Evolutionary conservation across 2,329 filamentous ascomycete genomes (phyloP).

Genomic region (Truncatella angustata): DNA sequence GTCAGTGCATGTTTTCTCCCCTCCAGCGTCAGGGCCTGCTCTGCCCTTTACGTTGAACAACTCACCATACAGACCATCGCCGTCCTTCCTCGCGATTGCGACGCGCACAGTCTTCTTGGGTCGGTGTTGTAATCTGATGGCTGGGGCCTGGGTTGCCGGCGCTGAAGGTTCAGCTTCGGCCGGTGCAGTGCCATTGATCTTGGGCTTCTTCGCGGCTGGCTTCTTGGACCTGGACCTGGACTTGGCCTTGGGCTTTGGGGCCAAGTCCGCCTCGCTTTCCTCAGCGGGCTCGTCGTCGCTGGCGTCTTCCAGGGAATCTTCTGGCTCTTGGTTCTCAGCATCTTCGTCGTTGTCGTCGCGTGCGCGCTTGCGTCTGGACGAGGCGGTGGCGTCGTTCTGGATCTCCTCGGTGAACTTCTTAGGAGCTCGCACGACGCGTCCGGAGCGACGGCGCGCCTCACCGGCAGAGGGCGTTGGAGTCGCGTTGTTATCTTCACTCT

Average conservation of each 20-base stretch:
- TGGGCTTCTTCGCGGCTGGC: conserved; percentile 62
- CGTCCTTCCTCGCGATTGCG: conserved; percentile 48
- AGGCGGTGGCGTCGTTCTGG: conserved; percentile 32
- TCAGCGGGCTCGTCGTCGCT: conserved; percentile 29
- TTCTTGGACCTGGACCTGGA: conserved; percentile 48
- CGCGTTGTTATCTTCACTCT: conserved; percentile 55
- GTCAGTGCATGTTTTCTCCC: no score
- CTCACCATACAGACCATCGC: conserved; percentile 56
- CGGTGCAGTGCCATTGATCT: conserved; percentile 55
- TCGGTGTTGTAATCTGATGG: conserved; percentile 44
- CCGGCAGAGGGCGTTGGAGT: conserved; percentile 49
- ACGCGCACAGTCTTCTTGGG: conserved; percentile 56
- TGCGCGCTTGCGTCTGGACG: conserved; percentile 58
- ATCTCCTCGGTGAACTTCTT: conserved; percentile 57
- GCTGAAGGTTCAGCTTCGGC: conserved; percentile 34
- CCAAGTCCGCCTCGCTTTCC: conserved; percentile 45
- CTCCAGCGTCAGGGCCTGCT: no score
- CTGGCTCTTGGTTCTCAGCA: conserved; percentile 33
- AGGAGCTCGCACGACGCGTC: conserved; percentile 63
- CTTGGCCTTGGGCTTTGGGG: conserved; percentile 33
- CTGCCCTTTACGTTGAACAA: no score
- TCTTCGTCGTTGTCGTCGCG: conserved; percentile 35
- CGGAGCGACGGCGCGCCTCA: conserved; percentile 62
- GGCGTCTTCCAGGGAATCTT: conserved; percentile 20
- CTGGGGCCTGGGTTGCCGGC: conserved; percentile 28